Percentiles rank a stretch among this genome's conserved stretches.
Conservation (phyloP, 257 asterid genomes). For the Scutellaria minor region DNA sequence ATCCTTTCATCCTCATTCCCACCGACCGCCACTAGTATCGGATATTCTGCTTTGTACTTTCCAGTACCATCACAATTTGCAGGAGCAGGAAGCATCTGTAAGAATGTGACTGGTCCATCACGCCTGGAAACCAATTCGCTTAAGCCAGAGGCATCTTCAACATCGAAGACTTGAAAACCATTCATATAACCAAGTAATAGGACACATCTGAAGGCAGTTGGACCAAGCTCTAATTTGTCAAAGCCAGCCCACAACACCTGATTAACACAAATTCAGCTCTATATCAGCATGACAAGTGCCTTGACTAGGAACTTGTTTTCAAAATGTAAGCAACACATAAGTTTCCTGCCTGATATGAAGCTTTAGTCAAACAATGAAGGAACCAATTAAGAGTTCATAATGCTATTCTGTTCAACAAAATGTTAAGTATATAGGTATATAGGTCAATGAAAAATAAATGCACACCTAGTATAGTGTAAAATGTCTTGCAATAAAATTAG, state of each 20-base stretch:
- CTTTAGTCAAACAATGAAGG: slow-evolving; percentile 24
- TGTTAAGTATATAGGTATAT: slow-evolving; percentile 3
- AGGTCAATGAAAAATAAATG: neutral
- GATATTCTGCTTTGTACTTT: slow-evolving; percentile 51
- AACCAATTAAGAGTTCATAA: slow-evolving; percentile 15
- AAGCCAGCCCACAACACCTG: slow-evolving; percentile 88
- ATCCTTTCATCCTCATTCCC: slow-evolving; percentile 57
- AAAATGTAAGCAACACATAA: slow-evolving; percentile 24
- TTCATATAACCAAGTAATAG: slow-evolving; percentile 69
- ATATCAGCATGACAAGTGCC: slow-evolving; percentile 27
- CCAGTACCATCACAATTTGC: slow-evolving; percentile 46
- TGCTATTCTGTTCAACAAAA: slow-evolving; percentile 1
- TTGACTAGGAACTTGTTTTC: slow-evolving; percentile 12
- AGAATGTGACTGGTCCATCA: slow-evolving; percentile 72
- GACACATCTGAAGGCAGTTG: slow-evolving; percentile 51
- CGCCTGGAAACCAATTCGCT: slow-evolving; percentile 74
- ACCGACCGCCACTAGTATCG: slow-evolving; percentile 64
- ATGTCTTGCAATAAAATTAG: slow-evolving; percentile 13
- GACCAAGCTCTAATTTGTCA: slow-evolving; percentile 63
- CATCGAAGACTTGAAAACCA: slow-evolving; percentile 80
- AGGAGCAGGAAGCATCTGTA: slow-evolving; percentile 73
- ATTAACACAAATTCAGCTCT: slow-evolving; percentile 34
- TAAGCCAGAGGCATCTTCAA: slow-evolving; percentile 72
- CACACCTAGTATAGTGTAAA: slow-evolving; percentile 1
- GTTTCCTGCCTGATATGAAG: slow-evolving; percentile 26